A percentile compares a stretch with the other conserved stretches of the same genome.
phyloP scores from a whole-genome alignment of 768 basidiomycete species.

The Galerina marginata region DNA sequence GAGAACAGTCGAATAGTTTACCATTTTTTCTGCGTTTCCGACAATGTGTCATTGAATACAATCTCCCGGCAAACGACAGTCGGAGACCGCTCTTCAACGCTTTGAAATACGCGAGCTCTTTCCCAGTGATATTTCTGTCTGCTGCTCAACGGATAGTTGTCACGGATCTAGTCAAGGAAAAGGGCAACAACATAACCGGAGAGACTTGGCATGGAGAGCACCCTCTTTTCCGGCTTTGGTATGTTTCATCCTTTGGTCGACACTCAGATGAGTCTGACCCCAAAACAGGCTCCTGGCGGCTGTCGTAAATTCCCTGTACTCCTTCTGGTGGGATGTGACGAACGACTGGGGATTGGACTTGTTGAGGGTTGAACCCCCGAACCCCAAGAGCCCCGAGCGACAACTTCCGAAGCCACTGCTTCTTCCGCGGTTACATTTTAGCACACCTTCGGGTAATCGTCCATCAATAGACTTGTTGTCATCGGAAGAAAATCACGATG shows the following conservation, averaged over 20 bases:
- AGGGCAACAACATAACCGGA: conserved; percentile 46
- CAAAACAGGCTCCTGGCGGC: conserved; percentile 78
- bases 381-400: conserved; percentile 27
- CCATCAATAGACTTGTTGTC: conserved; percentile 22
- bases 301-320: conserved; percentile 88
- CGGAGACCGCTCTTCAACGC: conserved; percentile 87
- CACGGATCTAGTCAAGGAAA: conserved; percentile 57
- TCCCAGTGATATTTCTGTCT: conserved; percentile 94
- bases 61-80: conserved; percentile 61
- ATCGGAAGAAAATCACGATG: conserved; percentile 24
- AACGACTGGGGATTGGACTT: conserved; percentile 96
- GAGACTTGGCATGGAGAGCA: conserved; percentile 78
- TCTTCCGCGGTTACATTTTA: conserved; percentile 53
- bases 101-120: conserved; percentile 94
- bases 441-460: conserved; percentile 30
- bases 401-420: conserved; percentile 49
- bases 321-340: conserved; percentile 99
- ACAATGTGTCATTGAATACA: conserved; percentile 92
- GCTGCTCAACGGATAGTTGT: conserved; percentile 83
- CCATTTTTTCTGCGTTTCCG: conserved; percentile 92
- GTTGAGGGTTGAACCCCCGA: conserved; percentile 46
- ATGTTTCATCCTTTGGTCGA: conserved; percentile 26
- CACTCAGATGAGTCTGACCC: conserved; percentile 1
- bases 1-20: conserved; percentile 47
- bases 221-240: conserved; percentile 87